phyloP scores from a whole-genome alignment of 257 asterid genomes.

The Solanum habrochaites region DNA sequence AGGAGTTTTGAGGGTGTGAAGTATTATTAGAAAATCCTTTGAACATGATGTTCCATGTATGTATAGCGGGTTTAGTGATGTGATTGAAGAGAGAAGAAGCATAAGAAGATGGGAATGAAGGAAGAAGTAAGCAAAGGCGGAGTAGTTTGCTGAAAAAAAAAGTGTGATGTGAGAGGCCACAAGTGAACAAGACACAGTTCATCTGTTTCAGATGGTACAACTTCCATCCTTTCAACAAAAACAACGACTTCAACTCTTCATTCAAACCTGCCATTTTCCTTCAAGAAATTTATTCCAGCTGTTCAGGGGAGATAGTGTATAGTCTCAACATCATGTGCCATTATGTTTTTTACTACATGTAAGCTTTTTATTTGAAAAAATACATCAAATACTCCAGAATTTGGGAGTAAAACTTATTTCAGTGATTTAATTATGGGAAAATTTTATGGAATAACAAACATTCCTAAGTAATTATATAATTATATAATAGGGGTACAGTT shows the following conservation, averaged over 20 bases:
- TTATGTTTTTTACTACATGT: no score
- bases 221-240: neutral
- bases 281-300: no score
- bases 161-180: neutral
- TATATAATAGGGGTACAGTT: no score
- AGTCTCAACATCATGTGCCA: no score
- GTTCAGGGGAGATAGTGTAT: no score
- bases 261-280: neutral
- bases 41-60: conserved; percentile 34
- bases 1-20: conserved; percentile 19
- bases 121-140: neutral
- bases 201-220: conserved; percentile 4
- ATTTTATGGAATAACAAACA: no score
- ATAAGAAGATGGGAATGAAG: conserved; percentile 5
- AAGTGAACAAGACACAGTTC: neutral
- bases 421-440: no score
- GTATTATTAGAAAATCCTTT: conserved; percentile 11
- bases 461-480: no score
- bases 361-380: no score
- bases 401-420: no score
- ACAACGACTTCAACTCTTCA: neutral
- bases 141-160: neutral
- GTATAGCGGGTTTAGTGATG: neutral
- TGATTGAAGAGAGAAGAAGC: conserved; percentile 2
- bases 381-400: no score